Conservation (phyloP, 2,329 filamentous ascomycete genomes). For the Hymenotorrendiella dingleyae region DNA sequence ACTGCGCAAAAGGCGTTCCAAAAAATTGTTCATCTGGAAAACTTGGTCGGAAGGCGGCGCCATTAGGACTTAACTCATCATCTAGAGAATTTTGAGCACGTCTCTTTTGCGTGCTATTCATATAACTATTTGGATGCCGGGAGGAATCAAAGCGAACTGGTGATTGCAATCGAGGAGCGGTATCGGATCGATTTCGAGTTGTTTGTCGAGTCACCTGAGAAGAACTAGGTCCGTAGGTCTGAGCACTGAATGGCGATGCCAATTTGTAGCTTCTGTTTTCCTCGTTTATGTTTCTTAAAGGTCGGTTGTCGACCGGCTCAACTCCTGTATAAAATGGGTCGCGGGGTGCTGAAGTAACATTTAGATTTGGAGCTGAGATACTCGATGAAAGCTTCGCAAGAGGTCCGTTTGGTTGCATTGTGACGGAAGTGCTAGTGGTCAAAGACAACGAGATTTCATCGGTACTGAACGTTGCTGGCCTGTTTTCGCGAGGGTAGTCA, state of each 20-base stretch:
- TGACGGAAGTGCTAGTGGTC: slow-evolving; percentile 55
- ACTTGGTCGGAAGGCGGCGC: slow-evolving; percentile 22
- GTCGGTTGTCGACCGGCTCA: slow-evolving; percentile 10
- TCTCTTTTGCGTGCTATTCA: slow-evolving; percentile 28
- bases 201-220: slow-evolving; percentile 26
- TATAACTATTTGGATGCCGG: slow-evolving; percentile 19
- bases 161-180: slow-evolving; percentile 23
- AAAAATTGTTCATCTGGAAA: slow-evolving; percentile 29
- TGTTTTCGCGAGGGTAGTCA: slow-evolving; percentile 43
- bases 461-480: slow-evolving; percentile 48
- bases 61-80: slow-evolving; percentile 23
- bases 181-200: too few species aligned
- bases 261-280: slow-evolving; percentile 15
- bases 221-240: slow-evolving; percentile 57
- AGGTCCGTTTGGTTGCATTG: slow-evolving; percentile 58
- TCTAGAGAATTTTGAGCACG: slow-evolving; percentile 26
- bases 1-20: slow-evolving; percentile 19
- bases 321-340: background rate
- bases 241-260: slow-evolving; percentile 41
- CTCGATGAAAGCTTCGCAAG: slow-evolving; percentile 49
- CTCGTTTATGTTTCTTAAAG: slow-evolving; percentile 4
- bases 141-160: slow-evolving; percentile 23
- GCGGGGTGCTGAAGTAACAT: background rate
- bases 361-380: slow-evolving; percentile 3
- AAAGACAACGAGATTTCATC: slow-evolving; percentile 60